A percentile compares a stretch with the other conserved stretches of the same genome.
Conservation (phyloP, 2,329 filamentous ascomycete genomes). For the Mollisiaceae sp. region DNA sequence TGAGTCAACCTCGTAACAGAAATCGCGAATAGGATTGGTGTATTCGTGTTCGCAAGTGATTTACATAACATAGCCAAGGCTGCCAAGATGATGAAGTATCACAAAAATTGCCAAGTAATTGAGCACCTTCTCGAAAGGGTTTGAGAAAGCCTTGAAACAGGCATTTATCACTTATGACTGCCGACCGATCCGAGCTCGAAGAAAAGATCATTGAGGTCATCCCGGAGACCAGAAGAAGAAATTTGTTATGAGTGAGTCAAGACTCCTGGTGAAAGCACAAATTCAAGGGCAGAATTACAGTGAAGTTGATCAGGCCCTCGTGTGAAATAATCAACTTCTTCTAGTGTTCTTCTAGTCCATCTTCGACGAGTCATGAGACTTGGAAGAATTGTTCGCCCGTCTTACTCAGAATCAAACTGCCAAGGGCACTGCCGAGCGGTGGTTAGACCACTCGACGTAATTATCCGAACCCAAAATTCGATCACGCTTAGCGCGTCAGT, state of each 20-base stretch:
- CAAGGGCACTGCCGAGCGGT: not conserved
- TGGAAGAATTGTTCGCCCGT: not conserved
- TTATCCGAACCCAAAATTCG: not conserved
- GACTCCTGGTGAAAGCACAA: not conserved
- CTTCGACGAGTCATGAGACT: not conserved
- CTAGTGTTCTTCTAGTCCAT: not conserved
- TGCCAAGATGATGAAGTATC: constrained; percentile 10
- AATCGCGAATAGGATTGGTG: constrained; percentile 1
- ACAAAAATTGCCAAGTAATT: constrained; percentile 1
- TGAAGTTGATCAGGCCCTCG: not conserved
- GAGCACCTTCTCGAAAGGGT: constrained; percentile 8
- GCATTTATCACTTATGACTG: not conserved
- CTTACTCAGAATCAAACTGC: not conserved
- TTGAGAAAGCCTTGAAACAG: constrained; percentile 12
- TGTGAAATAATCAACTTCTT: not conserved
- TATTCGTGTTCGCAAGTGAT: not conserved
- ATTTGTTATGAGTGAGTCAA: not conserved
- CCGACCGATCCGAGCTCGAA: not conserved
- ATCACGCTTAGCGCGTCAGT: not conserved
- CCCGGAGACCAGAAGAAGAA: not conserved
- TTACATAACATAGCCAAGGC: not conserved
- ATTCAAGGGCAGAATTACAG: not conserved
- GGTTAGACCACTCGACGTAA: not conserved
- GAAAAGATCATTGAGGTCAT: not conserved
- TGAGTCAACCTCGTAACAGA: constrained; percentile 10